Base-by-base conservation (phyloP, 305 asterid genomes). In the Rubia peregrina region DNA sequence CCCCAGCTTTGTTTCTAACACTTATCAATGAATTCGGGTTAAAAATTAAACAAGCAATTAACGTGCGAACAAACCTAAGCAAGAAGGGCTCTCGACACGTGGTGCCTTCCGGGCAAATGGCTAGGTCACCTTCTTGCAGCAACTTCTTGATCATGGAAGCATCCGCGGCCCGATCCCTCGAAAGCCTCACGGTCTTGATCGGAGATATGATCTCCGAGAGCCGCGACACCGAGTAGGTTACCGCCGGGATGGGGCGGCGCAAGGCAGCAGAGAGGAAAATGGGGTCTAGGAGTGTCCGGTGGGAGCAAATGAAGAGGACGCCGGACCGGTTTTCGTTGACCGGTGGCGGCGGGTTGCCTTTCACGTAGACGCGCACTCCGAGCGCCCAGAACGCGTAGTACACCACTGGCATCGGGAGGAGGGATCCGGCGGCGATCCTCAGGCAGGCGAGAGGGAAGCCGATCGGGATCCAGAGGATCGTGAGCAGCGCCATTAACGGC, bases 81-180 rank as follows among this genome's bases (percentile, higher is more conserved):
- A 89, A 40, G 63, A 89, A 90, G 0, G 97, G 92, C 43, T 90
- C 97, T 4, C 96, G 81, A 12, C 95, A 83, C 0, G 97, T 90
- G 1, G 97, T 90, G 2, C 97, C 97, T 62, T 90, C 97, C 0
- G 96, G 97, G 68, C 94, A 90, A 13, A 90, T 86, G 0, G 80
- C 96, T 8, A 90, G 73, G 67, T 90, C 97, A 0, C 94, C 97
- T 71, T 85, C 80, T 46, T 79, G 62, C 4, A 90, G 44, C 0
- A 87, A 63, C 38, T 84, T 84, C 74, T 78, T 83, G 26, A 90
- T 90, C 93, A 85, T 88, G 73, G 73, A 57, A 0, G 94, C 89
- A 42, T 89, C 97, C 9, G 73, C 81, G 55, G 69, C 75, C 0
- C 94, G 81, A 76, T 88, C 89, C 5, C 97, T 85, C n/a, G 69